Evolutionary conservation across 345 rosid species (phyloP).

Genomic region (Eucalyptus globulus): DNA sequence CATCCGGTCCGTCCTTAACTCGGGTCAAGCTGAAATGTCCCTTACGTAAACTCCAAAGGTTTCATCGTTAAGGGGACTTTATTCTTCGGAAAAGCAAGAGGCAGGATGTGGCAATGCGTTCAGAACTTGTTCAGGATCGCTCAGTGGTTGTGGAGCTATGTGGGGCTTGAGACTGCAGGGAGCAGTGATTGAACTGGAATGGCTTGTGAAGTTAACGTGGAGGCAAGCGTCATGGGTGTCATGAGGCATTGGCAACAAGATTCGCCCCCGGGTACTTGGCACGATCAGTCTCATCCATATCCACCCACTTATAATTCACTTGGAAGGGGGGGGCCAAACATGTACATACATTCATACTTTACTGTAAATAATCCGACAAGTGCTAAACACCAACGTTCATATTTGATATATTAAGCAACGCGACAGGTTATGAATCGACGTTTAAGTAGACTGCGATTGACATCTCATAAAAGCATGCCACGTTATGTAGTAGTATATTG

Average conservation of each 20-base stretch:
- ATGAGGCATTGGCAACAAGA: background rate
- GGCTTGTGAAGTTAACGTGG: slow-evolving; percentile 29
- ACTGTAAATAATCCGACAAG: background rate
- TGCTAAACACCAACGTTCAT: background rate
- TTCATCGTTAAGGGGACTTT: background rate
- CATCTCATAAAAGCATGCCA: background rate
- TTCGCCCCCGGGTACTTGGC: background rate
- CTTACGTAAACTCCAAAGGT: background rate
- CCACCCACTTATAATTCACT: background rate
- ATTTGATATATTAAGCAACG: background rate
- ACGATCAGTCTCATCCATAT: background rate
- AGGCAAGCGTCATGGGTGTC: slow-evolving; percentile 2
- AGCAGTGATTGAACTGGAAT: background rate
- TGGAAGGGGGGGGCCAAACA: background rate
- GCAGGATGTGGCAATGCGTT: background rate
- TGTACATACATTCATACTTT: background rate
- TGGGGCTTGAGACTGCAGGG: background rate
- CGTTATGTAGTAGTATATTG: rapidly evolving
- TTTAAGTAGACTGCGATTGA: background rate
- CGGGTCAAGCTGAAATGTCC: background rate
- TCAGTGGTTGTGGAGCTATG: background rate
- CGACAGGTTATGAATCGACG: background rate
- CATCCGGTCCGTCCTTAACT: background rate
- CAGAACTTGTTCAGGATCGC: background rate
- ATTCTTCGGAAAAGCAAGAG: background rate